phyloP scores from a whole-genome alignment of 306 rosid genomes.

The Bauhinia variegata region DNA sequence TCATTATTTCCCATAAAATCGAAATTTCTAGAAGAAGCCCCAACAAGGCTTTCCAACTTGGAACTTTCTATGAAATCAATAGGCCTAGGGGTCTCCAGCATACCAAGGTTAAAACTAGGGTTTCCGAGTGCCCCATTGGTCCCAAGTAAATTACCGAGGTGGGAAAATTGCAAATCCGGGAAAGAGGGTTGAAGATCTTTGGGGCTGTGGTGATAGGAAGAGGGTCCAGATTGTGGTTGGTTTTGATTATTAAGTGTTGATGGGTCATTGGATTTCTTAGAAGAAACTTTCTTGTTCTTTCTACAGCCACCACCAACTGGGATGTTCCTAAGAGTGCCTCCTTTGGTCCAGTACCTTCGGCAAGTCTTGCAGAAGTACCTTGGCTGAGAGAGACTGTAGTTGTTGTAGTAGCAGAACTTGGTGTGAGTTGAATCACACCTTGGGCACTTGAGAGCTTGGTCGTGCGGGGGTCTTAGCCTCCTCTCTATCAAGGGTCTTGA shows the following conservation, averaged over 20 bases:
- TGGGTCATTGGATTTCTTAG: constrained; percentile 67
- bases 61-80: constrained; percentile 83
- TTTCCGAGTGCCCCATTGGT: constrained; percentile 46
- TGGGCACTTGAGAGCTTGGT: constrained; percentile 85
- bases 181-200: constrained; percentile 80
- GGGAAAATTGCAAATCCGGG: constrained; percentile 70
- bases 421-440: constrained; percentile 96
- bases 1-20: constrained; percentile 59
- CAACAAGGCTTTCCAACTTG: constrained; percentile 59
- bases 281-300: constrained; percentile 80
- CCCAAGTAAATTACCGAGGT: constrained; percentile 56
- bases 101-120: constrained; percentile 49
- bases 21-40: constrained; percentile 46
- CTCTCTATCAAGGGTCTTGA: constrained; percentile 78
- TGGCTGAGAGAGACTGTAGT: constrained; percentile 95
- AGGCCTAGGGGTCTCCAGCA: constrained; percentile 57
- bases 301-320: constrained; percentile 97
- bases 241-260: constrained; percentile 30
- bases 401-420: constrained; percentile 98
- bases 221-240: constrained; percentile 40
- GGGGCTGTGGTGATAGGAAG: constrained; percentile 47
- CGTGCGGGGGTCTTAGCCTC: constrained; percentile 78
- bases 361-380: constrained; percentile 97
- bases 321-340: constrained; percentile 93
- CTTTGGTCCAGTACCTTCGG: constrained; percentile 96